Percentiles rank a stretch among this genome's conserved stretches.
These are phyloP conservation scores for Kodamaea anthophila DNA, from an alignment of 1,139 yeast genomes.

Conservation along the genomic window DNA sequence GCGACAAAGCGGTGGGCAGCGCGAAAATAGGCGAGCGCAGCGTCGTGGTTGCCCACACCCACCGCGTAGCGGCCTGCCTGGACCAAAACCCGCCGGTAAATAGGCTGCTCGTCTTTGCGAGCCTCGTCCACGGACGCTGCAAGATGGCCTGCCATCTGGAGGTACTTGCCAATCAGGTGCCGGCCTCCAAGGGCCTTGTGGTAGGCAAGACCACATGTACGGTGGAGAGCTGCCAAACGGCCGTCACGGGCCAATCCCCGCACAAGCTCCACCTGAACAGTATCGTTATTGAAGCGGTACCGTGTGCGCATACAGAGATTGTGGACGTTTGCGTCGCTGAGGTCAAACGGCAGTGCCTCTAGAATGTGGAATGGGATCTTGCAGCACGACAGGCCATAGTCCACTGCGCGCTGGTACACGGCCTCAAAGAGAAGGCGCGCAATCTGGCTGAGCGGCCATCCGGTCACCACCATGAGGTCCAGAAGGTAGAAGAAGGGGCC, in stretches of 20 bases:
- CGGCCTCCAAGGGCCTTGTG: conserved; percentile 19
- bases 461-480: conserved; percentile 38
- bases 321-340: conserved; percentile 31
- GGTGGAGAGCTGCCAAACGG: conserved; percentile 30
- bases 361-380: conserved; percentile 43
- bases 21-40: conserved; percentile 27
- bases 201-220: conserved; percentile 39
- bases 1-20: conserved; percentile 23
- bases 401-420: conserved; percentile 27
- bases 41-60: conserved; percentile 26
- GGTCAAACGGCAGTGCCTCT: conserved; percentile 31
- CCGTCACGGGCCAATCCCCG: conserved; percentile 19
- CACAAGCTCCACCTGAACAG: conserved; percentile 24
- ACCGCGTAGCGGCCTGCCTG: conserved; percentile 35
- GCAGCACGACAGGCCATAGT: conserved; percentile 40
- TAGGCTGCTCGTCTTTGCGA: conserved; percentile 19
- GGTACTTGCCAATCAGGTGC: conserved; percentile 19
- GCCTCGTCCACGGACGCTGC: conserved; percentile 23
- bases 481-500: conserved; percentile 38
- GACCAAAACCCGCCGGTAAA: conserved; percentile 27
- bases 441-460: conserved; percentile 21
- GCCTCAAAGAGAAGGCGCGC: conserved; percentile 29
- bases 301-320: conserved; percentile 29
- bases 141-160: conserved; percentile 32
- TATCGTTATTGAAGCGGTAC: conserved; percentile 34